Evolutionary conservation across 768 basidiomycete genomes (phyloP), one percentile per base, ranked within the genome.

Genomic region (Hortiboletus campestris): DNA sequence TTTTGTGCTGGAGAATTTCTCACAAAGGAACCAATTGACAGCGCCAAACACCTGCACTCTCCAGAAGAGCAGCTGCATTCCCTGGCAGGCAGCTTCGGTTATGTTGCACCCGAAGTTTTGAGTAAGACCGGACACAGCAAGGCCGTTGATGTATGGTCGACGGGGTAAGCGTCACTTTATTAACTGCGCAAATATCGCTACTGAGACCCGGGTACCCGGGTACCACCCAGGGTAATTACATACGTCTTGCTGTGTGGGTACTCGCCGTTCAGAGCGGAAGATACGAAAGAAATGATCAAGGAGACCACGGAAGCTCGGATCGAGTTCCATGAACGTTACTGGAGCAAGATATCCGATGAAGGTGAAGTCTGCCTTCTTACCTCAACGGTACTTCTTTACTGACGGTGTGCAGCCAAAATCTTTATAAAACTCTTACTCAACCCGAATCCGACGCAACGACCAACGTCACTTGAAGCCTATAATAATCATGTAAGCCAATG

Each of bases 181-280:
- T 14, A 19, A 28, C 46, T 8, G 16, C 35, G 3, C 41, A n/a
- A 13, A 17, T 28, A 17, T 55, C 16, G 46, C 12, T 38, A 7
- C 44, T 60, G 57, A 49, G 44, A 25, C 4, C n/a, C 32, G 36
- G 2, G 17, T 19, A 17, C 32, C 42, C 34, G 36, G 2, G 17
- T 19, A 17, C 32, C 42, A 19, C 22, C 19, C 60, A 95, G 94
- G 0, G 83, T 98, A 59, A 98, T 99, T 62, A 89, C 95, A 17
- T 98, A 97, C 71, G 92, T 97, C 50, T 78, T 98, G 14, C 80
- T 97, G 2, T 96, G 96, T 64, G 96, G 96, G 2, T 98, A 98
- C 74, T 86, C 90, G 2, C 97, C 97, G 0, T 98, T 98, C 79
- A 83, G 93, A 41, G 86, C 89, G 0, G 89, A 92, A 25, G 88